Evolutionary conservation across 192 early-diverging fungal genomes (phyloP), one percentile per base, ranked within the genome.

Genomic region (Chytriomyces sp.): DNA sequence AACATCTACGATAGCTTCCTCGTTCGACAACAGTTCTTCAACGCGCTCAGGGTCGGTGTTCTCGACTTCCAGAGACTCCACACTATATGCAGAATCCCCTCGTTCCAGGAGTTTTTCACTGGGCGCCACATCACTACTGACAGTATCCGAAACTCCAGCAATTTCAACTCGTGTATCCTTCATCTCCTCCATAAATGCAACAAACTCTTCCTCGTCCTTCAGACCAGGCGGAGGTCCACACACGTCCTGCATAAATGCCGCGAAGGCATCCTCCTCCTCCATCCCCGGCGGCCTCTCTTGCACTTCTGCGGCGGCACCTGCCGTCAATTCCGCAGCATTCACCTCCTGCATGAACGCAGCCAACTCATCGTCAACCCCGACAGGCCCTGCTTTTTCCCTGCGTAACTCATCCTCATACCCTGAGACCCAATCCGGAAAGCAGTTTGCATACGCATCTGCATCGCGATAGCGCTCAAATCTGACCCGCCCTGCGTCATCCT

Each of bases 381-480:
- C 52, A 44, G 30, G 30, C 36, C 22, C 40, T 61, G 52, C 58
- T 62, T 39, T 55, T 34, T 72, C 60, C 38, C 54, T 39, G 30
- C 34, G 10, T 53, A n/a, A 17, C 25, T 31, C 63, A 17, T 33
- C 62, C 34, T 70, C 57, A 3, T 41, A 22, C 22, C 14, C 26
- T 12, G 28, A 52, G 56, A 61, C 32, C 32, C 65, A 26, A 30
- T 34, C 59, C 39, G 74, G 74, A 37, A 79, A 84, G 6, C 72
- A 80, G n/a, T 74, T 80, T 7, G 81, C 75, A 56, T 86, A 91
- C 14, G 89, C 84, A 28, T 81, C 76, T 38, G 86, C 79, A 74
- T 91, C 90, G 82, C 90, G 85, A 64, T 91, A 91, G 28, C 80
- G 74, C 39, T 68, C 49, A 39, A 75, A 82, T 26, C 85, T 66